Base-by-base conservation (phyloP, 225 moss, liverwort and hornwort genomes). In the Sphagnum contortum region DNA sequence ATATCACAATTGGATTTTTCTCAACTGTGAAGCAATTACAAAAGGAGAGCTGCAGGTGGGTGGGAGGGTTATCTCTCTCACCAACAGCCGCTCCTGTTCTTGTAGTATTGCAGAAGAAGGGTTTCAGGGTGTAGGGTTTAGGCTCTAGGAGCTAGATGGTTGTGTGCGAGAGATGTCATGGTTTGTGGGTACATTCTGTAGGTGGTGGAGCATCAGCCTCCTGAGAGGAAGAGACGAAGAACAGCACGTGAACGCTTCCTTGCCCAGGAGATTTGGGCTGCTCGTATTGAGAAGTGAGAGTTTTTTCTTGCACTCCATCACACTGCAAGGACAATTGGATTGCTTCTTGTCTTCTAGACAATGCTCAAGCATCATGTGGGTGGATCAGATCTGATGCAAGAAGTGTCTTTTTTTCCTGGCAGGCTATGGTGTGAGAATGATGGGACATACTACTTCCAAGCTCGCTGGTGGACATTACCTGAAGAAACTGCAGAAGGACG, bases 161-260 rank as follows among this genome's bases (percentile, higher is more conserved):
- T 29, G 29, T 29, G 29, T 29, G 29, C 29, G 29, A 29, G 29
- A 29, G 29, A 29, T 29, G 29, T 29, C 29, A 29, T 29, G 29
- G 29, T 29, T 29, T 29, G 29, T 29, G 1, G 0, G 29, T 29
- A 29, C 29, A 29, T 29, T 29, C 29, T 29, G 29, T 29, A 29
- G 29, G 29, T 29, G 29, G 29, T 29, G 29, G 29, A 29, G 29
- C 29, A 29, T 29, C 29, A 29, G 29, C 29, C 73, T 66, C 71
- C 9, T 48, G 73, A 49, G 68, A 80, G 70, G 68, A 68, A 66
- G 66, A 71, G 72, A 8, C 90, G 81, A 57, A 88, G 96, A 64
- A 88, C 92, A 49, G 80, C 96, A 55, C 90, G 96, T 12, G 96
- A 93, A 72, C 74, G 85, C 68, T 74, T 98, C 53, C 65, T 98